A percentile compares a stretch with the other conserved stretches of the same genome.
Evolutionary conservation across 345 rosid species (phyloP).

Genomic region (Passiflora organensis): DNA sequence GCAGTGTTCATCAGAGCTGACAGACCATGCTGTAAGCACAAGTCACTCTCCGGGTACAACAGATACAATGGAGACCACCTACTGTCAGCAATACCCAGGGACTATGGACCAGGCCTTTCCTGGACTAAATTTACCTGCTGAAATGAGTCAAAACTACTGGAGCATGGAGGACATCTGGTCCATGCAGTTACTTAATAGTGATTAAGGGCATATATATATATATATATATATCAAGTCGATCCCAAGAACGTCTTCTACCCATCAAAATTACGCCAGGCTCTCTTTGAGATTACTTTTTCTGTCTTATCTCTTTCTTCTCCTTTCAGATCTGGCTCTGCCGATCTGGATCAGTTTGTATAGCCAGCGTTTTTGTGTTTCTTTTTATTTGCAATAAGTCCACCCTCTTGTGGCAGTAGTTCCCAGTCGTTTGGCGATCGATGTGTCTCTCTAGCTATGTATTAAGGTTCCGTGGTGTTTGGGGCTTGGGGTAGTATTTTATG

Average conservation of each 20-base stretch:
- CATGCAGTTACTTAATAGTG: conserved; percentile 52
- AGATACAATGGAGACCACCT: conserved; percentile 40
- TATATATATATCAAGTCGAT: background rate
- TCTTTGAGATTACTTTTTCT: background rate
- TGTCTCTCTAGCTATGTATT: no score
- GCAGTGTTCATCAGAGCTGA: conserved; percentile 35
- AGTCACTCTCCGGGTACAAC: conserved; percentile 19
- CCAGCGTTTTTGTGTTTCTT: no score
- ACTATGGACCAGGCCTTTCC: conserved; percentile 19
- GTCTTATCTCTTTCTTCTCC: no score
- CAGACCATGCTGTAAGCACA: conserved; percentile 32
- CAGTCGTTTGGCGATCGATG: no score
- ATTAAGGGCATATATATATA: conserved; percentile 5
- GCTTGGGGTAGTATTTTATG: no score
- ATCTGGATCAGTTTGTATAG: no score
- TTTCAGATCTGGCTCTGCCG: no score
- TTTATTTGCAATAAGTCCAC: no score
- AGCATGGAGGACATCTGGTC: conserved; percentile 84
- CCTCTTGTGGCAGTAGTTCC: no score
- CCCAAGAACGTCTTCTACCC: background rate
- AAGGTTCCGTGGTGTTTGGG: no score
- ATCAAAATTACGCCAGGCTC: background rate
- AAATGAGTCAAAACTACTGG: conserved; percentile 63
- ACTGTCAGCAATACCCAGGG: conserved; percentile 36
- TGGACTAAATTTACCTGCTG: conserved; percentile 12